Conservation (phyloP, 2,329 filamentous ascomycete genomes). For the Chaetomium strumarium region DNA sequence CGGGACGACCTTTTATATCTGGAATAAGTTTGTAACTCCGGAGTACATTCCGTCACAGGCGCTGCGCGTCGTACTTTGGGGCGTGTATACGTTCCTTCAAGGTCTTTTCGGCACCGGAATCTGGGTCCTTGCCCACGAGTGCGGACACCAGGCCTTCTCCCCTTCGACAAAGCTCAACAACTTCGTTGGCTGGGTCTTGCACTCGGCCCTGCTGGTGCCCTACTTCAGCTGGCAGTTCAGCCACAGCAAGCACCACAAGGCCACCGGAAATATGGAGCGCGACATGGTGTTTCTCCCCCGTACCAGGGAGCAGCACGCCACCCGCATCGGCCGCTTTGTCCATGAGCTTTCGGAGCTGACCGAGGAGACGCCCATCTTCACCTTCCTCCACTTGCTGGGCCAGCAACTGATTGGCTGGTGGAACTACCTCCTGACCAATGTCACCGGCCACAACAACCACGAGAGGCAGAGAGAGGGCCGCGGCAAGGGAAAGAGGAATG, state of each 20-base stretch:
- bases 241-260: conserved; percentile 99
- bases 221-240: conserved; percentile 99
- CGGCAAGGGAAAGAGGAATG: conserved; percentile 87
- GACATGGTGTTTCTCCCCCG: conserved; percentile 99
- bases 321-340: conserved; percentile 63
- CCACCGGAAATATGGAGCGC: conserved; percentile 91
- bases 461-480: conserved; percentile 87
- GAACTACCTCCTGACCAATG: conserved; percentile 83
- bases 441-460: conserved; percentile 95
- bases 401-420: conserved; percentile 95
- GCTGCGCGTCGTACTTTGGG: conserved; percentile 59
- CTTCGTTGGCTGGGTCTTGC: conserved; percentile 76
- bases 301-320: conserved; percentile 76
- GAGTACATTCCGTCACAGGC: conserved; percentile 69
- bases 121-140: conserved; percentile 97
- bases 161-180: conserved; percentile 88
- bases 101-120: conserved; percentile 89
- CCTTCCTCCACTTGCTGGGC: conserved; percentile 63
- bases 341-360: conserved; percentile 85
- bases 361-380: conserved; percentile 89
- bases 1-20: conserved; percentile 74
- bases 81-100: conserved; percentile 69
- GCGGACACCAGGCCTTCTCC: conserved; percentile 94
- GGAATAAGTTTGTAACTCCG: conserved; percentile 84
- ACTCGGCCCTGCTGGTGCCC: conserved; percentile 54